Base-by-base conservation (phyloP, 305 asterid genomes). In the Striga hermonthica region DNA sequence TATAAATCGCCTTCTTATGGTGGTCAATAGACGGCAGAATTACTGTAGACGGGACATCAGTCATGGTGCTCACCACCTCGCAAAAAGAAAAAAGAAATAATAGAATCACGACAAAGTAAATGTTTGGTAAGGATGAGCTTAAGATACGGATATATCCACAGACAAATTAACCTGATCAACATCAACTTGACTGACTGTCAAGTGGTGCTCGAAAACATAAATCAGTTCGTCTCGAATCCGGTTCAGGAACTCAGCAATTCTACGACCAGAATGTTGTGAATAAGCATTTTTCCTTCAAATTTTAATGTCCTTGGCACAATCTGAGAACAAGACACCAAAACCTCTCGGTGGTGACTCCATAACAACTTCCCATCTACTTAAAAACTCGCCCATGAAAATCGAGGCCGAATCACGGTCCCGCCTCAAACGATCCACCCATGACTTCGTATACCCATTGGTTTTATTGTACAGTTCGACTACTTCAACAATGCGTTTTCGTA, bases 1-100 rank as follows among this genome's bases (percentile, higher is more conserved):
- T 59, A n/a, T 59, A 6, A 8, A 13, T 59, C 34, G 36, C 64
- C 64, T 59, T 7, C 49, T 59, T 59, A 3, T 34, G 64, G 39
- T 39, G 6, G 48, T n/a, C 16, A 52, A 37, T 36, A 6, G 28
- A 57, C 4, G 47, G 62, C 36, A 59, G 64, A 39, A 39, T 59
- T 22, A 5, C 3, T 37, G 64, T 38, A 39, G 7, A 0, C 1
- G 64, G 64, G 47, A 59, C 49, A 15, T 59, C 64, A 14, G 64
- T 58, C 49, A 14, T 8, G 3, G 6, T 13, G 36, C 64, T 59
- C 64, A 59, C 12, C 47, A 39, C 64, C 64, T 58, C 36, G 48
- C n/a, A n/a, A n/a, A 38, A 5, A 11, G 5, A 34, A 7, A 57
- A 22, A 2, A 35, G 45, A 35, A 35, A 57, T n/a, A n/a, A 34